Conservation (phyloP, 2,329 filamentous ascomycete genomes). For the Alternaria rosae region DNA sequence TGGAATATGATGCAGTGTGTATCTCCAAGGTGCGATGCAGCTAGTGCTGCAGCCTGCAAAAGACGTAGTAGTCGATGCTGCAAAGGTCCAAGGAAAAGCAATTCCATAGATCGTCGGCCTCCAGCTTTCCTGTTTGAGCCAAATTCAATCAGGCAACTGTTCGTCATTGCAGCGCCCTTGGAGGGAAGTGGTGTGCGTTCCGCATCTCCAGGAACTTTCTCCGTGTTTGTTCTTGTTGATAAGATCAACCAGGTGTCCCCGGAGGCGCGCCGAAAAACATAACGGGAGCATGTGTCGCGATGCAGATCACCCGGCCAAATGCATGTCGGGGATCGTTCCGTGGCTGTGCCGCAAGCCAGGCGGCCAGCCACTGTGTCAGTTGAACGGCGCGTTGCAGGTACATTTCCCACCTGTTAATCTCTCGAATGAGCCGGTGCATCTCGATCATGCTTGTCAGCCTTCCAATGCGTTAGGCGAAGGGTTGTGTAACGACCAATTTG, state of each 20-base stretch:
- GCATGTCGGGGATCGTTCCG: neutral
- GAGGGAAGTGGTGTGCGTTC: neutral
- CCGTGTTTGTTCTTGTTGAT: neutral
- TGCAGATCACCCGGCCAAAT: slow-evolving; percentile 1
- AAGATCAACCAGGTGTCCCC: neutral
- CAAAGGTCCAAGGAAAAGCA: neutral
- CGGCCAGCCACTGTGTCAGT: neutral
- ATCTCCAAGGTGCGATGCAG: neutral
- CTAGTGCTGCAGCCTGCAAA: neutral
- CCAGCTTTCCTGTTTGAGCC: neutral
- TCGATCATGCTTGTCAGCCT: neutral
- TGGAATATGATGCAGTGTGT: neutral
- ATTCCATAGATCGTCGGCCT: neutral
- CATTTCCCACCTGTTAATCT: neutral
- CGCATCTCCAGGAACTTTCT: neutral
- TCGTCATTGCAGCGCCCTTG: neutral
- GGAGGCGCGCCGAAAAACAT: neutral
- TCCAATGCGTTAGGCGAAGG: neutral
- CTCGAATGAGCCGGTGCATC: neutral
- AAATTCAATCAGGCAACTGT: neutral
- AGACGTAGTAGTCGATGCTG: neutral
- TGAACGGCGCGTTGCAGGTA: neutral
- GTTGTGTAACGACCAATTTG: neutral
- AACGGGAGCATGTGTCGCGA: neutral
- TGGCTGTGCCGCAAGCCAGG: neutral